A percentile compares a stretch with the other conserved stretches of the same genome.
Evolutionary conservation across 306 rosid species (phyloP).

Genomic region (Purshia tridentata): DNA sequence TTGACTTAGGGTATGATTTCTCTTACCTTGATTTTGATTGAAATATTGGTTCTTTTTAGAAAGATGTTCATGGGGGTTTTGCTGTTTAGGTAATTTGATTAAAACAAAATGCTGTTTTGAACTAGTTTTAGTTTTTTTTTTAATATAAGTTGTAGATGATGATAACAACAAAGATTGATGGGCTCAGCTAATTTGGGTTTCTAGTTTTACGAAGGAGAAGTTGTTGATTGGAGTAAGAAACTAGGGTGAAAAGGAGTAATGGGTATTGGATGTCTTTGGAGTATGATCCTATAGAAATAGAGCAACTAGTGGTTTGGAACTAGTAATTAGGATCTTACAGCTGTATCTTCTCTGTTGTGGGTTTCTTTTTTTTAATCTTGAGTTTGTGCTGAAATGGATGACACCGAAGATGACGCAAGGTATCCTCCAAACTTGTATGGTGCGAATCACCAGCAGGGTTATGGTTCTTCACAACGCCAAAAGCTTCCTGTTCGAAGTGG

Average conservation of each 20-base stretch:
- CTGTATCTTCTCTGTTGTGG: slow-evolving; percentile 11
- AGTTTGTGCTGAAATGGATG: slow-evolving; percentile 58
- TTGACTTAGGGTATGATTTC: neutral
- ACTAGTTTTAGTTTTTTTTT: neutral
- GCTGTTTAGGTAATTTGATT: slow-evolving; percentile 11
- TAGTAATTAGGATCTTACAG: slow-evolving; percentile 13
- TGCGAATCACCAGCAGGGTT: slow-evolving; percentile 47
- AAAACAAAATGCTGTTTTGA: neutral
- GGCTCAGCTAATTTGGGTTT: slow-evolving; percentile 8
- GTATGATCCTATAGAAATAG: neutral
- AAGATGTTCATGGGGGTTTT: slow-evolving; percentile 4
- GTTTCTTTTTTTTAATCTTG: slow-evolving; percentile 20
- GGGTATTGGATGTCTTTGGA: slow-evolving; percentile 1
- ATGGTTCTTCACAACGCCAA: slow-evolving; percentile 40
- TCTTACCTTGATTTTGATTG: neutral
- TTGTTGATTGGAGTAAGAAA: slow-evolving; percentile 10
- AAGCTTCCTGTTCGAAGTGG: slow-evolving; percentile 41
- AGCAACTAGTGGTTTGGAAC: slow-evolving; percentile 10
- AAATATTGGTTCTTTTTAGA: neutral
- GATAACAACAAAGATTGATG: neutral
- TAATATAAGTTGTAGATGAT: neutral
- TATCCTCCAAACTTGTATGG: slow-evolving; percentile 46
- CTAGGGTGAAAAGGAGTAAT: neutral
- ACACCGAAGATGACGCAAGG: slow-evolving; percentile 61
- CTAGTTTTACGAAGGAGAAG: neutral